Conservation (phyloP, 2,329 filamentous ascomycete genomes). For the Apiospora pterosperma region DNA sequence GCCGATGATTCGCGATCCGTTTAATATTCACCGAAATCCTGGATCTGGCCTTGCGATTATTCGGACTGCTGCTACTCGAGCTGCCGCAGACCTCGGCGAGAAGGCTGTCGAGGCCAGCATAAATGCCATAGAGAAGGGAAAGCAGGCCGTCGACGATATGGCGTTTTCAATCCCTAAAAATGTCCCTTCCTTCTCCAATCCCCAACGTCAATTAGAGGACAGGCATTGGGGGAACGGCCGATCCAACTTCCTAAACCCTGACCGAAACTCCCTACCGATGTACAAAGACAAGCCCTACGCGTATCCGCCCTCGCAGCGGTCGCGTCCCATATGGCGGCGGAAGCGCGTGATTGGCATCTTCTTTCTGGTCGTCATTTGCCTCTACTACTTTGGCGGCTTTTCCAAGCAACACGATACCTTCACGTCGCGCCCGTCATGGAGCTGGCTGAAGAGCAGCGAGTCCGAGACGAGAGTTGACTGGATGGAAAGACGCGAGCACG, state of each 20-base stretch:
- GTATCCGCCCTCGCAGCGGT: constrained; percentile 58
- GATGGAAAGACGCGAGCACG: constrained; percentile 71
- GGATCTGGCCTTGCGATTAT: constrained; percentile 35
- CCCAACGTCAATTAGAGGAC: constrained; percentile 64
- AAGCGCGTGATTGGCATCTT: constrained; percentile 57
- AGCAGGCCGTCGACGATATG: constrained; percentile 46
- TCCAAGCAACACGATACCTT: constrained; percentile 29
- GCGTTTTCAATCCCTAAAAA: constrained; percentile 66
- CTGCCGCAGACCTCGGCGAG: constrained; percentile 41
- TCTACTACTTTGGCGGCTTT: constrained; percentile 71
- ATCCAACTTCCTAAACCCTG: constrained; percentile 40
- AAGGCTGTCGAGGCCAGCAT: constrained; percentile 47
- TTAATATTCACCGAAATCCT: constrained; percentile 35
- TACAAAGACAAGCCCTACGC: constrained; percentile 98
- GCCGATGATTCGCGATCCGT: constrained; percentile 36
- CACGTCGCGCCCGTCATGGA: constrained; percentile 45
- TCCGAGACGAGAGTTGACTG: constrained; percentile 58
- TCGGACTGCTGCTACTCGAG: constrained; percentile 43
- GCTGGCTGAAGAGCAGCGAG: constrained; percentile 51
- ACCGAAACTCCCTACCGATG: constrained; percentile 63
- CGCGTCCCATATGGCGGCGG: constrained; percentile 57
- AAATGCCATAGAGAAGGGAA: constrained; percentile 42
- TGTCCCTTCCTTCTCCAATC: constrained; percentile 64
- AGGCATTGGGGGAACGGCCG: constrained; percentile 55
- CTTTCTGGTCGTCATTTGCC: constrained; percentile 48